Percentiles rank a stretch among this genome's conserved stretches.
Evolutionary conservation across 2,329 filamentous ascomycete species (phyloP).

Genomic region (Hymenoscyphus occultus): DNA sequence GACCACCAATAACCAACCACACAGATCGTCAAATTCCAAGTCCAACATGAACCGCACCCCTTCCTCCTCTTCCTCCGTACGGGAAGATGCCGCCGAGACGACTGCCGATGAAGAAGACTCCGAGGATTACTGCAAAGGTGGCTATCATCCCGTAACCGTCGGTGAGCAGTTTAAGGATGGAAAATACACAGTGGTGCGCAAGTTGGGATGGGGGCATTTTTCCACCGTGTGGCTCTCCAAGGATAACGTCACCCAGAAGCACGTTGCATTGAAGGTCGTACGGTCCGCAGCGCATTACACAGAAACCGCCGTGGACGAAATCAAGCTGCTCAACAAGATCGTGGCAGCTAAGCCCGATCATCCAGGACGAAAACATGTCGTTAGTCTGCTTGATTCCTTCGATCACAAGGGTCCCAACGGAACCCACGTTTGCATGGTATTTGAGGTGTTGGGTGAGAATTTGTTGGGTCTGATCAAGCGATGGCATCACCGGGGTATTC

Average conservation of each 20-base stretch:
- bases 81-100: constrained; percentile 82
- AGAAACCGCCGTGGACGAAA: constrained; percentile 97
- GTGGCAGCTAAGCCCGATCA: constrained; percentile 93
- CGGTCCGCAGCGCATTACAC: constrained; percentile 98
- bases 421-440: constrained; percentile 98
- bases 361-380: constrained; percentile 90
- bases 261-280: constrained; percentile 96
- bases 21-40: constrained; percentile 34
- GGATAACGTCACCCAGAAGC: constrained; percentile 85
- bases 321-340: constrained; percentile 96
- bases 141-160: constrained; percentile 91
- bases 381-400: constrained; percentile 93
- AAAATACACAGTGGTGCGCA: constrained; percentile 93
- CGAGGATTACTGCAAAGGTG: constrained; percentile 98
- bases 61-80: constrained; percentile 73
- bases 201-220: constrained; percentile 97
- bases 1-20: constrained; percentile 28
- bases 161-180: constrained; percentile 98
- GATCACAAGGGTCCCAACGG: constrained; percentile 97
- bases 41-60: constrained; percentile 41
- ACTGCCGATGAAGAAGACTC: constrained; percentile 98
- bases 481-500: constrained; percentile 97
- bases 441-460: constrained; percentile 96
- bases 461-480: constrained; percentile 92
- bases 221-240: constrained; percentile 88